Conservation (phyloP, 2,329 filamentous ascomycete genomes). For the Fusarium caatingaense region DNA sequence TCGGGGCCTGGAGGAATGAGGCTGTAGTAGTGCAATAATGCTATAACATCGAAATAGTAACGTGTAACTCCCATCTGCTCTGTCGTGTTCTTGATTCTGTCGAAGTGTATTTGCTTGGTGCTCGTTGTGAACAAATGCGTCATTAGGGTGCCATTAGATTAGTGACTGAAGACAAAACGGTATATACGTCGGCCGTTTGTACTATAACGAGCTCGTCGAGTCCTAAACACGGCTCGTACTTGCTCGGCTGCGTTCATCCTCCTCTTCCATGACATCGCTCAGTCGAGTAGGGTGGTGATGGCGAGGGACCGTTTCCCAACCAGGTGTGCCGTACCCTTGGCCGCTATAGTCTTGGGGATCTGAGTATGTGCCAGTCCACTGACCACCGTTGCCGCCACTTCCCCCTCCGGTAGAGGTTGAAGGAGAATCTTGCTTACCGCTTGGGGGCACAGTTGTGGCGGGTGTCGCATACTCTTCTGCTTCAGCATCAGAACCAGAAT, state of each 20-base stretch:
- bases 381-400: slow-evolving; percentile 53
- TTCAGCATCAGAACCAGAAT: slow-evolving; percentile 62
- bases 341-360: slow-evolving; percentile 72
- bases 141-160: slow-evolving; percentile 27
- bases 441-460: slow-evolving; percentile 56
- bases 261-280: slow-evolving; percentile 88
- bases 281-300: slow-evolving; percentile 90
- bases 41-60: slow-evolving; percentile 27
- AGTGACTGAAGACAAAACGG: slow-evolving; percentile 15
- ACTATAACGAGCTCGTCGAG: slow-evolving; percentile 25
- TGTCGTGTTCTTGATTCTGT: slow-evolving; percentile 9
- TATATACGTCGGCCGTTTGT: slow-evolving; percentile 34
- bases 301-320: slow-evolving; percentile 80
- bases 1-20: slow-evolving; percentile 28
- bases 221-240: slow-evolving; percentile 68
- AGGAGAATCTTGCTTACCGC: slow-evolving; percentile 50
- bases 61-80: slow-evolving; percentile 13
- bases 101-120: slow-evolving; percentile 6
- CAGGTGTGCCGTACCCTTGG: slow-evolving; percentile 72
- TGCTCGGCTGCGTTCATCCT: slow-evolving; percentile 83
- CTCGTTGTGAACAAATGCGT: slow-evolving; percentile 13
- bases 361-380: slow-evolving; percentile 58
- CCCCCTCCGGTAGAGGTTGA: slow-evolving; percentile 50
- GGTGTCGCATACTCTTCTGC: slow-evolving; percentile 70
- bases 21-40: slow-evolving; percentile 34